Base-by-base conservation (phyloP, 352 stramenopile genomes). In the Phytophthora parvispora region DNA sequence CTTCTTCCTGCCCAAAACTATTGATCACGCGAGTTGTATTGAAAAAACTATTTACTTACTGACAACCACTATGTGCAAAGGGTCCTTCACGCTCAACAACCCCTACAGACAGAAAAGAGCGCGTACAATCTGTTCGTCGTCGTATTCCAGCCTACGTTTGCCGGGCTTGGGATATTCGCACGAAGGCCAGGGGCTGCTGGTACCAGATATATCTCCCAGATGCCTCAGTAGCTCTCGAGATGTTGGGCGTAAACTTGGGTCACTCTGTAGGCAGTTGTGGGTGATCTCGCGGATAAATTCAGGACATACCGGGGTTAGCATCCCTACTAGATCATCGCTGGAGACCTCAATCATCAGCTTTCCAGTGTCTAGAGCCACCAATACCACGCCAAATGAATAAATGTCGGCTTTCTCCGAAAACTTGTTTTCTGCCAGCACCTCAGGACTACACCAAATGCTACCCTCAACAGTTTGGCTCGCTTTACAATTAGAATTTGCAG, bases 281-380 rank as follows among this genome's bases (percentile, higher is more conserved):
- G 57, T 68, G 42, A 85, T 77, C 24, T 85, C 36, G 4, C 55
- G 70, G 27, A 89, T 77, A 32, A 80, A 77, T 56, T 69, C 61
- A 25, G 80, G 80, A 38, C 80, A 89, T 20, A 67, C 52, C 12
- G 61, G 50, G 7, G 70, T 81, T 27, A 89, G 22, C 12, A 71
- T 64, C 16, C 74, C 76, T 31, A 86, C 48, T 12, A 74, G 43
- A 48, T 82, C 60, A 58, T 83, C 52, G 1, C 51, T 70, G 3
- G 65, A 32, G 8, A 67, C 63, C 51, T 76, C 74, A 38, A 78
- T 75, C 18, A 81, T 67, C n/a, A 84, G 28, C 27, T 56, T 60
- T 31, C 78, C 83, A 4, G 81, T 89, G 60, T 91, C 83, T n/a
- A 91, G 64, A 57, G 86, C 77, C 6, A 81, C 78, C 36, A 91